Evolutionary conservation across 441 rosid genomes (phyloP).

Genomic region (Erodium chrysanthum): DNA sequence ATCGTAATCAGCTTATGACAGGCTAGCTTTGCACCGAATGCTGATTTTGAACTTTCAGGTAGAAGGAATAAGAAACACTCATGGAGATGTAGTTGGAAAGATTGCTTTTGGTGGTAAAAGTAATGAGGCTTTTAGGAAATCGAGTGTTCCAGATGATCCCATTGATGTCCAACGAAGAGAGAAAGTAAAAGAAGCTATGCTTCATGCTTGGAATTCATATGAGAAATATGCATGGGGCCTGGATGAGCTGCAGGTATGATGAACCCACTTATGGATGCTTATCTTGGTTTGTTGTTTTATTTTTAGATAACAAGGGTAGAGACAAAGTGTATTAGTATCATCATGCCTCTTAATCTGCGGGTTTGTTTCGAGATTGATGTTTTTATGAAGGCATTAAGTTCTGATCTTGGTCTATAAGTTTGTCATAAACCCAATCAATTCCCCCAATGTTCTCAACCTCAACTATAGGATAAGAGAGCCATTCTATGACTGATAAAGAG

Average conservation of each 20-base stretch:
- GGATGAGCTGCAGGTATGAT: constrained; percentile 86
- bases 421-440: not conserved
- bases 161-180: constrained; percentile 53
- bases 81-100: constrained; percentile 23
- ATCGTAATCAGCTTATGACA: not conserved
- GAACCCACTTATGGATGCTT: not conserved
- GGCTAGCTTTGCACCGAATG: constrained; percentile 5
- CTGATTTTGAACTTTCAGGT: constrained; percentile 30
- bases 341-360: not conserved
- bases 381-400: not conserved
- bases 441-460: constrained; percentile 1
- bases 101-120: not conserved
- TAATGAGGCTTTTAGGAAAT: constrained; percentile 9
- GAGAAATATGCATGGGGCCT: constrained; percentile 96
- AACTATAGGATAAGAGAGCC: not conserved
- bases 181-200: constrained; percentile 91
- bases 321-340: not conserved
- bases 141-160: constrained; percentile 39
- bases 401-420: constrained; percentile 1
- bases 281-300: not conserved
- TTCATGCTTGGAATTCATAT: constrained; percentile 92
- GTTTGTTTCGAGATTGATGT: not conserved
- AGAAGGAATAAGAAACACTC: constrained; percentile 33
- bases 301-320: not conserved
- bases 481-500: not conserved